Evolutionary conservation across 192 early-diverging fungal genomes (phyloP), one percentile per base, ranked within the genome.

Genomic region (Backusella mclennaniae): DNA sequence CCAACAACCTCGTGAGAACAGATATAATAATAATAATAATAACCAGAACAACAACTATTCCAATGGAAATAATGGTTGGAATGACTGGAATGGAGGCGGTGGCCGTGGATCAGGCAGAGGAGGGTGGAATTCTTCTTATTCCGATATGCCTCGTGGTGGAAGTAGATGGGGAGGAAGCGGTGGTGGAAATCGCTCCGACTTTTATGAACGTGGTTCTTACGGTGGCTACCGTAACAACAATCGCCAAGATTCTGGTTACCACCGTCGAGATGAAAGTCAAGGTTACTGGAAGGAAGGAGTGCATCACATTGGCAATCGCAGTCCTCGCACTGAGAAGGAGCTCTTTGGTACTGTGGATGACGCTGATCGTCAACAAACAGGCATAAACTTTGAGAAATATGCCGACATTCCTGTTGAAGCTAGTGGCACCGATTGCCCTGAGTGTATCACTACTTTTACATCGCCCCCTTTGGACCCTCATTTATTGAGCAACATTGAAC

Each of bases 381-480:
- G 97, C 73, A 99, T 99, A 81, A 98, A 99, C 91, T 99, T 99
- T 91, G 95, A 96, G 74, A 97, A 96, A 84, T 99, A 99, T 86
- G 96, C 97, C 76, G 95, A 99, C 84, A 99, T 99, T 56, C 97
- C 97, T 14, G 97, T 97, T 73, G 96, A 98, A 78, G 95, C 94
- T 26, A 90, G 91, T 14, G 93, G 93, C 33, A 85, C 86, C 41
- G 82, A 91, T 52, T 85, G 88, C 35, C 93, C 93, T 21, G 86
- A 90, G 76, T 84, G 89, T 6, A 89, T 95, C 33, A 81, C 79
- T 49, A 80, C 76, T 75, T 89, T 89, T 76, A 87, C 86, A 35
- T 82, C 76, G 59, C 88, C 88, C 69, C 88, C 88, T 42, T 84
- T 99, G 76, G 96, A 98, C 86, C 86, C 89, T 44, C 92, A 97